Evolutionary conservation across 2,329 filamentous ascomycete species (phyloP).

Genomic region (Trichoderma citrinoviride): DNA sequence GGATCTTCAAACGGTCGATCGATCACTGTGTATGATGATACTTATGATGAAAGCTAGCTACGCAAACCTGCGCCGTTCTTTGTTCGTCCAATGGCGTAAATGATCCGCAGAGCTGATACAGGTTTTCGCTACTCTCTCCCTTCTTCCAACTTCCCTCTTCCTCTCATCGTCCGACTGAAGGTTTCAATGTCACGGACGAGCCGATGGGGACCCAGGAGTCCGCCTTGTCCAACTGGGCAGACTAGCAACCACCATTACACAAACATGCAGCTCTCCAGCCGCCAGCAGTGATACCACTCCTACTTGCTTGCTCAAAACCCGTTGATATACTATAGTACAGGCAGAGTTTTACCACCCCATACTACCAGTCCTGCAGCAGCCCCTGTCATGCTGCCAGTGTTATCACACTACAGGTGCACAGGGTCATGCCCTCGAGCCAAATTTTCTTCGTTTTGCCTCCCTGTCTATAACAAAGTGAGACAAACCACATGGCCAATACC

Average conservation of each 20-base stretch:
- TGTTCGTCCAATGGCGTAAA: neutral
- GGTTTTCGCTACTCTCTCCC: neutral
- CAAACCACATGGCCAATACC: constrained; percentile 12
- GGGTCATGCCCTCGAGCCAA: constrained; percentile 4
- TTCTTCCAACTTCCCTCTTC: neutral
- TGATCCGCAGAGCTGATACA: constrained; percentile 2
- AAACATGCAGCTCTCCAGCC: constrained; percentile 10
- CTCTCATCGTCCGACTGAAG: neutral
- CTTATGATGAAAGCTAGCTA: neutral
- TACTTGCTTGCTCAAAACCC: neutral
- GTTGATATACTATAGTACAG: neutral
- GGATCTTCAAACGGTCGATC: constrained; percentile 13
- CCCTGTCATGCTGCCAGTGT: constrained; percentile 18
- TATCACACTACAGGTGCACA: constrained; percentile 12
- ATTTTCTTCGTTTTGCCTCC: constrained; percentile 8
- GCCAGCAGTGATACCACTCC: neutral
- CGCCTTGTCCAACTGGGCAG: constrained; percentile 14
- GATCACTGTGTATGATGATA: neutral
- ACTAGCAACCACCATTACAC: neutral
- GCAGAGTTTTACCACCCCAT: constrained; percentile 1
- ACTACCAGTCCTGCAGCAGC: constrained; percentile 12
- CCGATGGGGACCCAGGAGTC: constrained; percentile 2
- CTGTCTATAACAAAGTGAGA: constrained; percentile 9
- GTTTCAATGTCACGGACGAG: neutral
- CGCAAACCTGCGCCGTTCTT: too few relatives aligned